phyloP scores from a whole-genome alignment of 768 basidiomycete species.

The Rhizopogon salebrosus region DNA sequence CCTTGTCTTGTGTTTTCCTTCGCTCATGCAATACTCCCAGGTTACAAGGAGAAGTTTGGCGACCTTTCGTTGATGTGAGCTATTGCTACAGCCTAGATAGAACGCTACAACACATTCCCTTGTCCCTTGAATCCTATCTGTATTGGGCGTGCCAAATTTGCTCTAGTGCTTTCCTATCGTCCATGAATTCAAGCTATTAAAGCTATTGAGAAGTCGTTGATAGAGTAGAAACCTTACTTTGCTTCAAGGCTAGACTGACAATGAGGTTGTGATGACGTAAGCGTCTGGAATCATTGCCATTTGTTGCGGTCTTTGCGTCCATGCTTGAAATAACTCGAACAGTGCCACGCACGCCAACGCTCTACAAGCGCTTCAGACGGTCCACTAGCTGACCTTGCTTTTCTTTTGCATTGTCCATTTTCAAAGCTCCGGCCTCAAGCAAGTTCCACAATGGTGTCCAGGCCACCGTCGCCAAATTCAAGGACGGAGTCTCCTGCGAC shows the following conservation, averaged over 20 bases:
- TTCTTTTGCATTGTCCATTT: not conserved
- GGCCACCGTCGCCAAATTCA: constrained; percentile 34
- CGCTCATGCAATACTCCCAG: constrained; percentile 29
- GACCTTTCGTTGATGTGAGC: constrained; percentile 87
- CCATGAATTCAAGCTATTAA: not conserved
- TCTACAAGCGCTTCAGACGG: not conserved
- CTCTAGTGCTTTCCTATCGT: not conserved
- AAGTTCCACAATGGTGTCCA: constrained; percentile 26
- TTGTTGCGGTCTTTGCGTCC: no score
- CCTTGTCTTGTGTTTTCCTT: not conserved
- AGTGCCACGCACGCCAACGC: no score
- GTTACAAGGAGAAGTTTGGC: constrained; percentile 95
- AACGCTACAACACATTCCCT: not conserved
- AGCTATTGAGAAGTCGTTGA: not conserved
- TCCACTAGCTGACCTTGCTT: constrained; percentile 4
- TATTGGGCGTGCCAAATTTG: not conserved
- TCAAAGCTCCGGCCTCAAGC: not conserved
- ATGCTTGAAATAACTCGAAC: no score
- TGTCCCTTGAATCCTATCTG: not conserved
- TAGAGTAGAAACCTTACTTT: no score
- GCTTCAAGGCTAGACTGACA: no score
- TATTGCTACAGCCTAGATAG: constrained; percentile 15
- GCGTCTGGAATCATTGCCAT: no score
- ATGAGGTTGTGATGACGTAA: no score
- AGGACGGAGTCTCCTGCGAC: constrained; percentile 24